phyloP scores from a whole-genome alignment of 1,284 basidiomycete species.

The Trichosporon faecale region DNA sequence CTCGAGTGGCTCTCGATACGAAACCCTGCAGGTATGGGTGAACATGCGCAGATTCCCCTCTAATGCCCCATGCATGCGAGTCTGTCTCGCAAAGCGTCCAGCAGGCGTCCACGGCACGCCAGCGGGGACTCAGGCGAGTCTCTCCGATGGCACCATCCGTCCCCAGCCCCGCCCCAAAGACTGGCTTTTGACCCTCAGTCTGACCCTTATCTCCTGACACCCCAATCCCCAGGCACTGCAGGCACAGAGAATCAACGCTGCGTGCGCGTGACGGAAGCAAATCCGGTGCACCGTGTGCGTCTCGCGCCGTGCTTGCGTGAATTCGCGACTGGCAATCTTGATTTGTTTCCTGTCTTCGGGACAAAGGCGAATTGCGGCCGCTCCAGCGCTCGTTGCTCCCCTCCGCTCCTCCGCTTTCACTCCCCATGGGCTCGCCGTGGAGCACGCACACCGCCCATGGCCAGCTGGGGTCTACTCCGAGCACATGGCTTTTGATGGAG shows the following conservation, averaged over 20 bases:
- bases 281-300: not conserved
- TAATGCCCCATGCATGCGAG: slow-evolving; percentile 1
- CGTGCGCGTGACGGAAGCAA: not conserved
- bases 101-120: not conserved
- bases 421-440: slow-evolving; percentile 6
- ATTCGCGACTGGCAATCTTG: not conserved
- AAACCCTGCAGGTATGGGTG: not conserved
- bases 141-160: slow-evolving; percentile 5
- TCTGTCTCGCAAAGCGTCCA: not conserved
- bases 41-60: not conserved
- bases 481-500: not conserved
- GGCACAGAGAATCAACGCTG: not conserved
- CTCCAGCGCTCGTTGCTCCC: not conserved
- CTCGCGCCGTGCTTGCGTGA: not conserved
- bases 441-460: not conserved
- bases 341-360: no score
- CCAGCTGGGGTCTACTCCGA: no score
- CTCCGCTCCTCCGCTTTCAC: not conserved
- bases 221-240: not conserved
- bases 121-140: not conserved
- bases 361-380: slow-evolving; percentile 4
- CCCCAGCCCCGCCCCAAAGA: not conserved
- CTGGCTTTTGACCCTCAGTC: not conserved
- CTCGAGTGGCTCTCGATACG: not conserved
- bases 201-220: not conserved